These are phyloP conservation scores for Trametes elegans DNA, from an alignment of 768 basidiomycete species.

Conservation along the genomic window DNA sequence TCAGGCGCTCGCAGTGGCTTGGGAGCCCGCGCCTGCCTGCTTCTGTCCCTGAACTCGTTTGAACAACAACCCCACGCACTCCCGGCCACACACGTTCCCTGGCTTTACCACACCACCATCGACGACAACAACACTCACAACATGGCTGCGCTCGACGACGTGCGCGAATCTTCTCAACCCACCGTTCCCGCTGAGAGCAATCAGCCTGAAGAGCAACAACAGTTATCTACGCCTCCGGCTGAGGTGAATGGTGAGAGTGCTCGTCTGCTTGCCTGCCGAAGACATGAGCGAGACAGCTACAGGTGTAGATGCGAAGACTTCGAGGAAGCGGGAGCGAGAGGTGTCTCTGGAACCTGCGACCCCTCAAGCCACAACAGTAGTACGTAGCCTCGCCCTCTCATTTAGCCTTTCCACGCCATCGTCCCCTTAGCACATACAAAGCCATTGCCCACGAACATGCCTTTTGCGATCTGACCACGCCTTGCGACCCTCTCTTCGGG, in stretches of 20 bases:
- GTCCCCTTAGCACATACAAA: background rate
- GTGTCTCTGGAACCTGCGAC: slow-evolving; percentile 68
- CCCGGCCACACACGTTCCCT: slow-evolving; percentile 3
- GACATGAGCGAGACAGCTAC: background rate
- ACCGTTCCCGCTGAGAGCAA: background rate
- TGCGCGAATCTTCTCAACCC: background rate
- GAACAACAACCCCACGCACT: slow-evolving; percentile 20
- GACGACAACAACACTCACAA: background rate
- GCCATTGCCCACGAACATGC: too few relatives aligned
- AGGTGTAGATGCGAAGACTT: slow-evolving; percentile 42
- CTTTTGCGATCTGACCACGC: background rate
- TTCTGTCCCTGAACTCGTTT: slow-evolving; percentile 21
- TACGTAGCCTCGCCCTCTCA: slow-evolving; percentile 27
- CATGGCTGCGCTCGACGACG: slow-evolving; percentile 7
- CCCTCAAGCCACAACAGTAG: slow-evolving; percentile 31
- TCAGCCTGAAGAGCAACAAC: background rate
- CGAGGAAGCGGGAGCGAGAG: slow-evolving; percentile 76
- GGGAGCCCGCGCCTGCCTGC: slow-evolving; percentile 12
- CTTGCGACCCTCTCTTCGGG: too few relatives aligned
- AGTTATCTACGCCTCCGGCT: slow-evolving; percentile 13
- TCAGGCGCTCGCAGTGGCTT: slow-evolving; percentile 13
- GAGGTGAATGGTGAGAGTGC: slow-evolving; percentile 14
- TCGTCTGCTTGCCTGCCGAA: too few relatives aligned
- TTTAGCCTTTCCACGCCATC: slow-evolving; percentile 11
- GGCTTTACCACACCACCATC: slow-evolving; percentile 2